Base-by-base conservation (phyloP, 75 land plant species). In the Pinus albicaulis region DNA sequence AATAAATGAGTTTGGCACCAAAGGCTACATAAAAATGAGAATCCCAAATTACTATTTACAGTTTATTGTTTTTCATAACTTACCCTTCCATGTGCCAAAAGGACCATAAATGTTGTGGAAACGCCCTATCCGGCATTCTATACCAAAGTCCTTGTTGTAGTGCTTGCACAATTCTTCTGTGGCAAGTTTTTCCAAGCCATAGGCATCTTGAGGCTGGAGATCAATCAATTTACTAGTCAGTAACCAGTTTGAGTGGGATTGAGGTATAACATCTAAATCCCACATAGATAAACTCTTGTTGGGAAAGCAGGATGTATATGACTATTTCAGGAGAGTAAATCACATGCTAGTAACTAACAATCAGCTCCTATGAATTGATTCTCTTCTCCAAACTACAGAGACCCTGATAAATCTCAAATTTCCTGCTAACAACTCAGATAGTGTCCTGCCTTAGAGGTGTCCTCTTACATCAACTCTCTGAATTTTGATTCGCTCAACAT, bases 81-180 rank as follows among this genome's bases (percentile, higher is more conserved):
- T 74, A 90, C 98, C 95, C 80, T 92, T 94, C 98, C 98, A 94
- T 34, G 98, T 94, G 15, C 98, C 98, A 72, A 82, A 94, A 44
- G 98, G 98, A 60, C 98, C 98, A 85, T 94, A 94, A 13, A 94
- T 94, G 72, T 94, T 94, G 74, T 92, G 98, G 81, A 94, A 94
- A 16, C 98, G 86, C 14, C 98, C 98, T 85, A 94, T 83, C 3
- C 98, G 76, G 81, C 98, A 94, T 71, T 90, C 98, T 78, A 94
- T 92, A 11, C 89, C 87, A 80, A 94, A 94, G 72, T 94, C 98
- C 89, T 88, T 94, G 56, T 85, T 94, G 82, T 94, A 94, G 65
- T 94, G 98, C 78, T 94, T 94, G 91, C 98, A 94, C 26, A 94
- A 70, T 74, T 92, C 98, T 66, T 94, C 98, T 15, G 91, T 84